These are phyloP conservation scores for Dipodascopsis uninucleata DNA, from an alignment of 805 yeast species.

Conservation along the genomic window DNA sequence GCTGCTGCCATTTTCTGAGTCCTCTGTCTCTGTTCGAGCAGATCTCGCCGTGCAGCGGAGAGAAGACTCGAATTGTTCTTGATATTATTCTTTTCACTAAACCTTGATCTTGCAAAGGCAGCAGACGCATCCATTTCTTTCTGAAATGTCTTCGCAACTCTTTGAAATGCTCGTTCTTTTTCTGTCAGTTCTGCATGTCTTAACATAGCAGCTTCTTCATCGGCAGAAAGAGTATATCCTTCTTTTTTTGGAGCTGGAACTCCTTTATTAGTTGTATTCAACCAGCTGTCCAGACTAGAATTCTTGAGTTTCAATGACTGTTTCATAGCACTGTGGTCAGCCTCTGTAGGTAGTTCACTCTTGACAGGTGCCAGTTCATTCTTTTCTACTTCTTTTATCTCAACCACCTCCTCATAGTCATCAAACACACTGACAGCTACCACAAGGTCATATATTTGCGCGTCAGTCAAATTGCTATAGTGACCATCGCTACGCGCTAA, in stretches of 20 bases:
- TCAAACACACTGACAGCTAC: slow-evolving; percentile 7
- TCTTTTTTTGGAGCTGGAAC: no score
- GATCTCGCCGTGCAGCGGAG: slow-evolving; percentile 23
- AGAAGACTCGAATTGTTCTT: slow-evolving; percentile 9
- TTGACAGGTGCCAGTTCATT: slow-evolving; percentile 5
- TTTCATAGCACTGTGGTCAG: no score
- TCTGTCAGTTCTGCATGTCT: slow-evolving; percentile 8
- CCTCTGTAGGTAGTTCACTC: no score
- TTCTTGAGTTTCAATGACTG: no score
- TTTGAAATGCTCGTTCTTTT: slow-evolving; percentile 1
- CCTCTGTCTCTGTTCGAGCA: slow-evolving; percentile 26
- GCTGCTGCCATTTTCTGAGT: slow-evolving; percentile 6
- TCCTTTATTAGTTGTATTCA: no score
- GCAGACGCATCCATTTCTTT: slow-evolving; percentile 6
- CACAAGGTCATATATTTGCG: slow-evolving; percentile 63
- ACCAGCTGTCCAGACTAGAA: no score
- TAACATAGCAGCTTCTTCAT: slow-evolving; percentile 20
- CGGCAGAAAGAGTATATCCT: slow-evolving; percentile 11
- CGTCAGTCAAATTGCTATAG: slow-evolving; percentile 64
- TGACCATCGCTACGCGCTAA: slow-evolving; percentile 48
- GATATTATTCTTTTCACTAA: slow-evolving; percentile 10
- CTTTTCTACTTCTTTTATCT: not conserved
- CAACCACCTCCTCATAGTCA: slow-evolving; percentile 2
- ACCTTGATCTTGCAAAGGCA: no score
- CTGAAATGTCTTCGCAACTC: slow-evolving; percentile 9